Evolutionary conservation across 1,284 basidiomycete genomes (phyloP), one percentile per base, ranked within the genome.

Genomic region (Takashimella koratensis): DNA sequence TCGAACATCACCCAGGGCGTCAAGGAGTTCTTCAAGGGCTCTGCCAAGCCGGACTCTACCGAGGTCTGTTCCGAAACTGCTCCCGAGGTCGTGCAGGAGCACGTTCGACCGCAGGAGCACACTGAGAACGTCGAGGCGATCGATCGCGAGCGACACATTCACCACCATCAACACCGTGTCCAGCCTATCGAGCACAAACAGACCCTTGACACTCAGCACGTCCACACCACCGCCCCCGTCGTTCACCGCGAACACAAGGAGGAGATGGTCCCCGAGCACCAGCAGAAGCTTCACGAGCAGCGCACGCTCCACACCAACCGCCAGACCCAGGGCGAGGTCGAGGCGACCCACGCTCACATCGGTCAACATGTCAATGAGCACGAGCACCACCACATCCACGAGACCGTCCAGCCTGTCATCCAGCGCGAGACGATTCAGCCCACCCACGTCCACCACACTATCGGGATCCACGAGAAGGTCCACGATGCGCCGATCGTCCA

Each of bases 361-460:
- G 70, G 70, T 36, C 58, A 64, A 11, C 66, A 68, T 59, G 67
- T 68, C 47, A 65, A 65, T 60, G 59, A 67, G 54, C 73, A 75
- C 60, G 71, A 70, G 52, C 70, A 74, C 68, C 72, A 71, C 66
- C 72, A 75, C 67, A 71, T 75, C 54, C 69, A 71, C 61, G 68
- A 70, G 63, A 70, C 68, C 25, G 67, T 70, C 65, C 66, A 72
- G 65, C 74, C 74, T 26, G 69, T 76, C 54, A 73, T 76, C 52
- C 70, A 75, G 55, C 62, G 67, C 43, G 74, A 76, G 60, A 76
- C 74, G 42, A 51, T 73, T 51, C 65, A 67, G 45, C 70, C 71
- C 47, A 76, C 71, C 49, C 62, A 60, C 42, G 65, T 76, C 41
- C 74, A 76, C 69, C 71, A 71, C 61, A 70, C 68, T 62, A 56